Base-by-base conservation (phyloP, 1,139 yeast species). In the Kodamaea fungicola region DNA sequence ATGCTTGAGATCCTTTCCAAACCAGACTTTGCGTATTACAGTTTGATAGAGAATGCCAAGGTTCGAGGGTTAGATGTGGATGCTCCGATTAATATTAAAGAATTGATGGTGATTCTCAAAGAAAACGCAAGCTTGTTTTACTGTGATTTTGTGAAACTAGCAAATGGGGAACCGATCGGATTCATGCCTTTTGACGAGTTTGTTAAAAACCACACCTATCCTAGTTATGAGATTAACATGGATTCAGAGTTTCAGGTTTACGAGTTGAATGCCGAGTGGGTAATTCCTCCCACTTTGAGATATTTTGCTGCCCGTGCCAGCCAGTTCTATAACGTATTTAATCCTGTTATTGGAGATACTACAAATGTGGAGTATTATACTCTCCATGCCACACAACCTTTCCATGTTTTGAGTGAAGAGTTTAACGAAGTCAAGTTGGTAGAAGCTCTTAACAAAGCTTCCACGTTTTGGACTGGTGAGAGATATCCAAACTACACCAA, bases 261-360 rank as follows among this genome's bases (percentile, higher is more conserved):
- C 19, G 19, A 16, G 19, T 16, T 16, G 5, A 16, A 16, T 5
- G 53, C 46, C 3, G 38, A 47, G 2, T 82, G 89, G 89, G 50
- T 57, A 35, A 59, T 40, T 2, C 78, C 84, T 1, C 67, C 79
- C 12, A 81, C 88, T 0, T 51, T 80, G 28, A 56, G 79, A 36
- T 76, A 76, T 46, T 66, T 83, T 41, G 76, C 83, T 1, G 73
- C 76, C 1, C 59, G 87, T 39, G 50, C 75, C 6, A 62, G 80
- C 1, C 83, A 79, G 47, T 52, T 78, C 24, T 74, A 71, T 43
- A 41, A 51, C 4, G 38, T 67, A 4, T 46, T 76, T 8, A 29
- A 22, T 8, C 25, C 23, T 3, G 22, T 46, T 12, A 35, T 67
- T 4, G 61, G 74, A 1, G 54, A 67, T 16, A 44, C 54, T 2